Percentiles rank a stretch among this genome's conserved stretches.
Evolutionary conservation across 345 rosid genomes (phyloP).

Genomic region (Balakata baccata): DNA sequence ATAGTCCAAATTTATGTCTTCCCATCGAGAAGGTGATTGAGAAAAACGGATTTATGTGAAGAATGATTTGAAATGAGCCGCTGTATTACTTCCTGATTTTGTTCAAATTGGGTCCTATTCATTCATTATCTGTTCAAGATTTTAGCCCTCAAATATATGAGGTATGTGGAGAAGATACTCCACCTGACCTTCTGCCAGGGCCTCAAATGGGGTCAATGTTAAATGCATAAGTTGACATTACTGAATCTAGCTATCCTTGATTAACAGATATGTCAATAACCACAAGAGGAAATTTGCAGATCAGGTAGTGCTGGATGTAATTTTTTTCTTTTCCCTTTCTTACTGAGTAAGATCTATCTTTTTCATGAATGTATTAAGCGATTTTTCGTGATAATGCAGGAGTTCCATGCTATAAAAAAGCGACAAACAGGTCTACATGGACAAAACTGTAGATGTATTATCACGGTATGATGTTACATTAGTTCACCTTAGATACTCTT

Average conservation of each 20-base stretch:
- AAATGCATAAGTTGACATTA: slow-evolving; percentile 5
- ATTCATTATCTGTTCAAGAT: neutral
- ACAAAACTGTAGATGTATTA: slow-evolving; percentile 57
- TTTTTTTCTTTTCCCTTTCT: slow-evolving; percentile 7
- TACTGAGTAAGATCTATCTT: neutral
- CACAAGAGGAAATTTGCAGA: slow-evolving; percentile 83
- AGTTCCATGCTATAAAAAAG: slow-evolving; percentile 74
- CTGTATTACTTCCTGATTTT: neutral
- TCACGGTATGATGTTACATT: slow-evolving; percentile 44
- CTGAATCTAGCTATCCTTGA: slow-evolving; percentile 33
- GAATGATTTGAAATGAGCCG: neutral
- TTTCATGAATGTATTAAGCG: slow-evolving; percentile 8
- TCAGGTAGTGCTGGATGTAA: slow-evolving; percentile 47
- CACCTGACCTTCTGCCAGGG: too few relatives aligned
- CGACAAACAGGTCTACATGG: slow-evolving; percentile 44
- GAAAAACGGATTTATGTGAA: neutral
- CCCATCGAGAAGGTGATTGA: neutral
- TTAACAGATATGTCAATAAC: slow-evolving; percentile 68
- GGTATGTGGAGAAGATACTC: too few relatives aligned
- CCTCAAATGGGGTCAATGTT: neutral
- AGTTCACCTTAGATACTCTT: neutral
- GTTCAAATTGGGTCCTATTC: neutral
- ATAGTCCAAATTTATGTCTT: neutral
- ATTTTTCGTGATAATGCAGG: slow-evolving; percentile 39
- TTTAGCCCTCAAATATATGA: neutral